Evolutionary conservation across 2,329 filamentous ascomycete species (phyloP).

Genomic region (Ophiostoma novo-ulmi): DNA sequence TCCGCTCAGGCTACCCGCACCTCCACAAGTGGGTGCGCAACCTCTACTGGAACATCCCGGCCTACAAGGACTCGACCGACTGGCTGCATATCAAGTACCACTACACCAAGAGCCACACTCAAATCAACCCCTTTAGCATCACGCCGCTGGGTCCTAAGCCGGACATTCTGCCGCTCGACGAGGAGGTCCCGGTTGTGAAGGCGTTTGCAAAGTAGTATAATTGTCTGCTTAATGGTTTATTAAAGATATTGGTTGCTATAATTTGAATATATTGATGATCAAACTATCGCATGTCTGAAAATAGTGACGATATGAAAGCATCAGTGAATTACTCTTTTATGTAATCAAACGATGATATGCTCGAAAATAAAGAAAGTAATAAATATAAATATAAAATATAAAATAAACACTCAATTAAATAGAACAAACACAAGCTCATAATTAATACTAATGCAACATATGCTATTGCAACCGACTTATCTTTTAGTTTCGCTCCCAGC

Average conservation of each 20-base stretch:
- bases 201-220: constrained; percentile 19
- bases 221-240: neutral
- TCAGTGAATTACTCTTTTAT: no score
- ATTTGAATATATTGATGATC: neutral
- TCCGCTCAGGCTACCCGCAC: constrained; percentile 74
- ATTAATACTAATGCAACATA: neutral
- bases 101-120: constrained; percentile 56
- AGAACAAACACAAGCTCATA: neutral
- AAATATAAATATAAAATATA: neutral
- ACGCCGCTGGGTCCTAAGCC: constrained; percentile 81
- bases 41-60: constrained; percentile 76
- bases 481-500: constrained; percentile 7
- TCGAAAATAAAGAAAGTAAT: no score
- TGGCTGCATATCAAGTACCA: constrained; percentile 92
- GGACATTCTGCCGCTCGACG: constrained; percentile 68
- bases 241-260: neutral
- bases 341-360: no score
- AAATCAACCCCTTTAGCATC: constrained; percentile 67
- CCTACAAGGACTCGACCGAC: constrained; percentile 77
- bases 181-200: constrained; percentile 64
- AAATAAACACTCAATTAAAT: neutral
- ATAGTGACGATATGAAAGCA: no score
- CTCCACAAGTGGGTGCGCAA: constrained; percentile 77
- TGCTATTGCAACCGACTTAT: neutral
- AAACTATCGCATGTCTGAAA: no score